Percentiles rank a stretch among this genome's conserved stretches.
Conservation (phyloP, 495 filamentous ascomycete genomes). For the Neurospora intermedia region DNA sequence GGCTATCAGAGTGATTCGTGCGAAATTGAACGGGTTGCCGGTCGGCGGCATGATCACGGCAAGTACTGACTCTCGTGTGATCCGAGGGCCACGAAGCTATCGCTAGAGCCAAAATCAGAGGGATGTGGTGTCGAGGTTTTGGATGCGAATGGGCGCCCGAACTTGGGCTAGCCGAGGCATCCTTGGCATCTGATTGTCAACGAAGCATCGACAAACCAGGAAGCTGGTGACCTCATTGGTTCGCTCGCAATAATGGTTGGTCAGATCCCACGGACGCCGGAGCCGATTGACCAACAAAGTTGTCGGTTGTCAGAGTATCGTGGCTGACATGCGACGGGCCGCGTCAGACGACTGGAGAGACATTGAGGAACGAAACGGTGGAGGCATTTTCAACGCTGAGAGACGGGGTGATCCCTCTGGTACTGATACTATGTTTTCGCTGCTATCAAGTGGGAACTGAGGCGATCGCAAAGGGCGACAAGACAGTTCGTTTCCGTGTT, state of each 20-base stretch:
- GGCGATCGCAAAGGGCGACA: background rate
- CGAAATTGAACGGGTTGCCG: background rate
- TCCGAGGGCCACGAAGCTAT: background rate
- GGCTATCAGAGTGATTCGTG: slow-evolving; percentile 1
- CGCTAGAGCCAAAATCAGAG: background rate
- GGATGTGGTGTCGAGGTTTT: background rate
- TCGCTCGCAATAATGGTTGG: background rate
- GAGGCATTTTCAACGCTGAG: background rate
- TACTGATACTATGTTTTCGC: background rate
- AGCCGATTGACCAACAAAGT: background rate
- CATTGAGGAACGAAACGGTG: background rate
- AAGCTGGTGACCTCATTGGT: background rate
- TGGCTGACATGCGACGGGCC: background rate
- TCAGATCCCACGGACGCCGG: background rate
- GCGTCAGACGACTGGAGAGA: background rate
- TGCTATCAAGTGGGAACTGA: background rate
- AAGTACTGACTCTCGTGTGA: background rate
- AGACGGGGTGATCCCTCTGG: background rate
- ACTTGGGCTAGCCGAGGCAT: background rate
- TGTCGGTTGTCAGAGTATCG: background rate
- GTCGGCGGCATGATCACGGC: background rate
- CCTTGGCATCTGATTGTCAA: background rate
- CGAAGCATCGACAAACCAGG: background rate
- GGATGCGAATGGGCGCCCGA: background rate
- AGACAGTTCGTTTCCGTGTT: no score